Conservation (phyloP, 306 rosid genomes). For the Cucumis melo region DNA sequence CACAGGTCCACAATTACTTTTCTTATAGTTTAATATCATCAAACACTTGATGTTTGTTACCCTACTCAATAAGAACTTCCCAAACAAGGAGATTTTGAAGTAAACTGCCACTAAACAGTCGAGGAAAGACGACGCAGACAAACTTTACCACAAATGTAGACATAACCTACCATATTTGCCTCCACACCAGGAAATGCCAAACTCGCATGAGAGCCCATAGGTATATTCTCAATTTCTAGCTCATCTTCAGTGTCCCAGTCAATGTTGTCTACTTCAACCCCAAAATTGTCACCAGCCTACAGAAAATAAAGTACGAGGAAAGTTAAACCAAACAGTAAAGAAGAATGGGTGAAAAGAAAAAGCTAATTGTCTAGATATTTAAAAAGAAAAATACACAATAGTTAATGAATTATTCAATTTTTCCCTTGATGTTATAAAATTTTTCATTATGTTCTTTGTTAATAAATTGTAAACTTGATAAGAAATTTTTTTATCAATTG, state of each 20-base stretch:
- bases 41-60: neutral
- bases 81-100: neutral
- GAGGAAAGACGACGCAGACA: neutral
- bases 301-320: conserved; percentile 1
- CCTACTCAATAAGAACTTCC: neutral
- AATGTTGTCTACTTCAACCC: conserved; percentile 29
- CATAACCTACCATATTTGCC: conserved; percentile 12
- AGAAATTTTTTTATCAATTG: no score
- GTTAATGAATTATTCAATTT: neutral
- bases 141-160: neutral
- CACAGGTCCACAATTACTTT: neutral
- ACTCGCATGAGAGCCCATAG: conserved; percentile 31
- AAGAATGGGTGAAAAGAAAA: neutral
- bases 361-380: neutral
- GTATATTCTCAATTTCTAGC: conserved; percentile 50
- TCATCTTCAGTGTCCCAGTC: conserved; percentile 94
- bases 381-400: neutral
- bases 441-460: no score
- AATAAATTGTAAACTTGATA: no score
- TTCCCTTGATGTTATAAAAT: neutral
- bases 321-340: neutral
- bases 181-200: conserved; percentile 35
- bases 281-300: conserved; percentile 63
- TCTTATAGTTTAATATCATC: neutral
- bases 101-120: neutral